A percentile compares a stretch with the other conserved stretches of the same genome.
Evolutionary conservation across 371 early-diverging fungal genomes (phyloP).

Genomic region (Nematocida parisii): DNA sequence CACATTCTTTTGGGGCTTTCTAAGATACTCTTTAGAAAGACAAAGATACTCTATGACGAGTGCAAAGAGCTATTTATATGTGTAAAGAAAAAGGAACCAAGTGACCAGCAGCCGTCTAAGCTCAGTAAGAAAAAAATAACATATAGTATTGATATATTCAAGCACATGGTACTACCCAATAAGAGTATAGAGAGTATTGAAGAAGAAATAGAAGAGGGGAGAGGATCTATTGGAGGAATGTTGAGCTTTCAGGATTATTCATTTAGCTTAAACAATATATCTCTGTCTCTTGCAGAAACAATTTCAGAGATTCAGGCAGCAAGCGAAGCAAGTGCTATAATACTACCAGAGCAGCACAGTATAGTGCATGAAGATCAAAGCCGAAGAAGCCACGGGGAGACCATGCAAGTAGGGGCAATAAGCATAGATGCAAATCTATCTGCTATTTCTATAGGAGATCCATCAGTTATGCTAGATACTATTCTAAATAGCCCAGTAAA

Average conservation of each 20-base stretch:
- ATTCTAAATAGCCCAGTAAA: not conserved
- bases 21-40: slow-evolving; percentile 87
- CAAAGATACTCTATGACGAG: slow-evolving; percentile 87
- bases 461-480: not conserved
- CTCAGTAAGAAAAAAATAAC: slow-evolving; percentile 5
- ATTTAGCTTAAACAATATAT: slow-evolving; percentile 15
- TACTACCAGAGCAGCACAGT: not conserved
- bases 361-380: not conserved
- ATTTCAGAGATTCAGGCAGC: not conserved
- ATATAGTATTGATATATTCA: slow-evolving; percentile 1
- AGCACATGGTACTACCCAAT: not conserved
- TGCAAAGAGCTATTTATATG: slow-evolving; percentile 75
- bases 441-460: not conserved
- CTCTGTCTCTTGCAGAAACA: slow-evolving; percentile 4
- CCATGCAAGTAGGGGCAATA: not conserved
- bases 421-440: not conserved
- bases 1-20: slow-evolving; percentile 90
- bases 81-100: slow-evolving; percentile 2
- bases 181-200: not conserved
- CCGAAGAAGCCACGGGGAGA: not conserved
- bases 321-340: not conserved
- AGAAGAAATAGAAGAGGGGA: not conserved
- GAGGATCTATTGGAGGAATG: slow-evolving; percentile 5
- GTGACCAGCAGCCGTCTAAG: not conserved
- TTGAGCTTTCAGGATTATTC: slow-evolving; percentile 1